Evolutionary conservation across 2,329 filamentous ascomycete genomes (phyloP).

Genomic region (Teratosphaeria pseudoeucalypti): DNA sequence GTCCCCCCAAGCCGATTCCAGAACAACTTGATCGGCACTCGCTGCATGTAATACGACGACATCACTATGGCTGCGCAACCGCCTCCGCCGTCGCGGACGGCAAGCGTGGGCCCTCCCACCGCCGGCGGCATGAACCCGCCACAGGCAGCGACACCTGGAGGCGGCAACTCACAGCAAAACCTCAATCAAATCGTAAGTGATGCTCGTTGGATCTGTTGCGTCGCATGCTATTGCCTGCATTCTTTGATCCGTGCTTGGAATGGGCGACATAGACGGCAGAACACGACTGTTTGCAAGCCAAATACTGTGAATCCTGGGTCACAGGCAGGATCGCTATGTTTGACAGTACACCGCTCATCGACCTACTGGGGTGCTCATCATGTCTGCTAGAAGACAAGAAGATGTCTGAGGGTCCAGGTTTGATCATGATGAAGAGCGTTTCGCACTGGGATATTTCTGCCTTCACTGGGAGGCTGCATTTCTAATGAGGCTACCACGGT

Average conservation of each 20-base stretch:
- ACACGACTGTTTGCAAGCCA: no score
- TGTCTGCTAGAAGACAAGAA: no score
- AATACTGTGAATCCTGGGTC: no score
- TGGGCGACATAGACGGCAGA: no score
- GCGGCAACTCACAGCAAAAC: constrained; percentile 69
- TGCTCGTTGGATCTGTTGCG: neutral
- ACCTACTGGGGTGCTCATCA: no score
- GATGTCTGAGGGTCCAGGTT: no score
- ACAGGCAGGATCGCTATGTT: no score
- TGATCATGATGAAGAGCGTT: no score
- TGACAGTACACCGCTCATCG: no score
- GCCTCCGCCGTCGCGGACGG: constrained; percentile 25
- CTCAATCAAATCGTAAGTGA: constrained; percentile 85
- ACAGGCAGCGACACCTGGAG: constrained; percentile 37
- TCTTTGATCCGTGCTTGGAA: no score
- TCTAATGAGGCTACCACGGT: neutral
- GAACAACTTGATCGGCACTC: neutral
- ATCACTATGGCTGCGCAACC: constrained; percentile 23
- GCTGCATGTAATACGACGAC: constrained; percentile 5
- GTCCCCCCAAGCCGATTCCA: neutral
- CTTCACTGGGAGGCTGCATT: neutral
- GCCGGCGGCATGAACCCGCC: constrained; percentile 33
- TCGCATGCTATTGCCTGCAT: neutral
- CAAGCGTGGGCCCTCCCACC: constrained; percentile 25
- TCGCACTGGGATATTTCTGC: no score